Conservation (phyloP, 2,329 filamentous ascomycete genomes). For the Pseudogymnoascus sp. region DNA sequence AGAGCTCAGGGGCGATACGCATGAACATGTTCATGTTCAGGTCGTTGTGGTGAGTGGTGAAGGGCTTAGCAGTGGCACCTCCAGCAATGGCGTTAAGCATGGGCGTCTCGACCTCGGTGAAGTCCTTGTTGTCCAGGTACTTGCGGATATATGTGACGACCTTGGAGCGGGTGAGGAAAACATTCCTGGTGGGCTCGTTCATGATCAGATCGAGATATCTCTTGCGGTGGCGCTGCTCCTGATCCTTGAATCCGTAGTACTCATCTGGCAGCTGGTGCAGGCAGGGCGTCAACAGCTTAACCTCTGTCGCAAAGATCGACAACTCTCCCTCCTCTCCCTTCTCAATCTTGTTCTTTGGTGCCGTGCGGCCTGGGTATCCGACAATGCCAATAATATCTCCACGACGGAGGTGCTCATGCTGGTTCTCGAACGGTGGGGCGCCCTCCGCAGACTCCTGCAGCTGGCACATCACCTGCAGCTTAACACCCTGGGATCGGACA, state of each 20-base stretch:
- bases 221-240: slow-evolving; percentile 88
- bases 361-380: slow-evolving; percentile 77
- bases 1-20: slow-evolving; percentile 89
- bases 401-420: slow-evolving; percentile 81
- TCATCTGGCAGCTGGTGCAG: slow-evolving; percentile 84
- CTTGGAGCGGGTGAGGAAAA: slow-evolving; percentile 78
- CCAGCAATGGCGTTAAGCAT: slow-evolving; percentile 97
- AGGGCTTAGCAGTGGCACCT: slow-evolving; percentile 90
- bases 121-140: slow-evolving; percentile 82
- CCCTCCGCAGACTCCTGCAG: slow-evolving; percentile 66
- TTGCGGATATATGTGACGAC: slow-evolving; percentile 82
- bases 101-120: slow-evolving; percentile 91
- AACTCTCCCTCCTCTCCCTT: slow-evolving; percentile 79
- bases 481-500: slow-evolving; percentile 64
- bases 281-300: slow-evolving; percentile 82
- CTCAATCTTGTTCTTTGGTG: slow-evolving; percentile 79
- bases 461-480: slow-evolving; percentile 90
- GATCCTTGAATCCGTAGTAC: slow-evolving; percentile 91
- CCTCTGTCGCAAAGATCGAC: slow-evolving; percentile 83
- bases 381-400: slow-evolving; percentile 90
- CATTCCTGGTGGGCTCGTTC: slow-evolving; percentile 74
- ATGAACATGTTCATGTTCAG: slow-evolving; percentile 91
- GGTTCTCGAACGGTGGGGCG: slow-evolving; percentile 65
- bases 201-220: slow-evolving; percentile 94
- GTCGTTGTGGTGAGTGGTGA: slow-evolving; percentile 94